Percentiles rank a stretch among this genome's conserved stretches.
These are phyloP conservation scores for Cyclospora cayetanensis DNA, from an alignment of 169 alveolate genomes.

Conservation along the genomic window DNA sequence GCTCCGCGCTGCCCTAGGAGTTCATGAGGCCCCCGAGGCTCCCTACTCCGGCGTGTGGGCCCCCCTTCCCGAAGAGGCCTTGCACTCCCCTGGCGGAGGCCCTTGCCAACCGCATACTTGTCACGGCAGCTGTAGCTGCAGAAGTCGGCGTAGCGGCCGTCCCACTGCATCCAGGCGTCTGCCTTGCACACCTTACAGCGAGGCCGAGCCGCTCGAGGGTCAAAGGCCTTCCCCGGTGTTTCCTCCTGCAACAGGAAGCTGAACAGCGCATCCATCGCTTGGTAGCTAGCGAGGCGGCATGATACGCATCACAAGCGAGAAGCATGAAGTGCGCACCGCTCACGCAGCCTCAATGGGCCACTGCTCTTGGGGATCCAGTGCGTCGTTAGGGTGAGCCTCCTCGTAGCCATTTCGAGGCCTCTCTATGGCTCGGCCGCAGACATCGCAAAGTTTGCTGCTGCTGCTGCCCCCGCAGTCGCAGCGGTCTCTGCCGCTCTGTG, in stretches of 20 bases:
- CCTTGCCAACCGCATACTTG: background rate
- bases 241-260: slow-evolving; percentile 37
- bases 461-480: too few species aligned
- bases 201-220: slow-evolving; percentile 64
- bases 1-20: slow-evolving; percentile 20
- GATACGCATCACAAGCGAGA: too few species aligned
- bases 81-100: background rate
- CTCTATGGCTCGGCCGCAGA: too few species aligned
- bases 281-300: too few species aligned
- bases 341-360: too few species aligned
- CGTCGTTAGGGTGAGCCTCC: too few species aligned
- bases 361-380: too few species aligned
- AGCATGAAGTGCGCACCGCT: too few species aligned
- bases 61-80: background rate
- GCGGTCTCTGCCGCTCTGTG: too few species aligned
- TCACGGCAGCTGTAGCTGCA: slow-evolving; percentile 63
- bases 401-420: too few species aligned
- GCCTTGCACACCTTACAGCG: slow-evolving; percentile 65
- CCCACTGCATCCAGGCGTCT: slow-evolving; percentile 72
- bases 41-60: background rate
- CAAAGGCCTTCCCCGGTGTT: slow-evolving; percentile 27
- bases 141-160: slow-evolving; percentile 59
- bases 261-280: slow-evolving; percentile 31
- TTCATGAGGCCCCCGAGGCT: background rate
- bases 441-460: too few species aligned